Conservation (phyloP, 495 filamentous ascomycete species). For the Xylaria castorea region DNA sequence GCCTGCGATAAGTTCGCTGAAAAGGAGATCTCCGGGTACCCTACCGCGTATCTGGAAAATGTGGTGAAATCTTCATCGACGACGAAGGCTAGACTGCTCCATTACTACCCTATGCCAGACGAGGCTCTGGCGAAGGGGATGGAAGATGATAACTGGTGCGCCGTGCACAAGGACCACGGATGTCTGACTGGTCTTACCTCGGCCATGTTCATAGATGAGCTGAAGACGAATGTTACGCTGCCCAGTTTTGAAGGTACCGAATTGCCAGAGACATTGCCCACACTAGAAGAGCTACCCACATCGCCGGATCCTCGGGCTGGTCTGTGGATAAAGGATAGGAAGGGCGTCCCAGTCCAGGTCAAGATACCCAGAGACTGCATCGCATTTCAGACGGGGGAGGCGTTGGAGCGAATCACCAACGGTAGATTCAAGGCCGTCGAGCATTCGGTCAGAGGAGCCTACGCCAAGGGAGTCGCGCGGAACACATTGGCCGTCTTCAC, state of each 20-base stretch:
- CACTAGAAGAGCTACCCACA: conserved; percentile 69
- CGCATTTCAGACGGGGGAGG: conserved; percentile 95
- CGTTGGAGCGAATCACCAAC: conserved; percentile 84
- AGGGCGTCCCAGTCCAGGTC: conserved; percentile 79
- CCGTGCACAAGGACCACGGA: conserved; percentile 91
- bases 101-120: conserved; percentile 80
- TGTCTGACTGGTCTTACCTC: conserved; percentile 93
- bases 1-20: conserved; percentile 89
- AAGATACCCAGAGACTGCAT: conserved; percentile 89
- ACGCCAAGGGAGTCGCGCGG: conserved; percentile 67
- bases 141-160: conserved; percentile 94
- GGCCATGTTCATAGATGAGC: conserved; percentile 94
- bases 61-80: conserved; percentile 85
- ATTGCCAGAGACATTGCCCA: conserved; percentile 45
- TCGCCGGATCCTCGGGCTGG: conserved; percentile 86
- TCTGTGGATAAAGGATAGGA: conserved; percentile 88
- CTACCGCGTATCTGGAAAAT: conserved; percentile 77
- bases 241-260: conserved; percentile 40
- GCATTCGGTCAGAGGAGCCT: conserved; percentile 85
- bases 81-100: conserved; percentile 89
- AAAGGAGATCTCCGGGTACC: conserved; percentile 76
- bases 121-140: conserved; percentile 33
- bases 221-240: conserved; percentile 51
- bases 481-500: conserved; percentile 98
- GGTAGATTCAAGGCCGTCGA: conserved; percentile 93